Evolutionary conservation across 2,329 filamentous ascomycete species (phyloP).

Genomic region (Fusarium globosum): DNA sequence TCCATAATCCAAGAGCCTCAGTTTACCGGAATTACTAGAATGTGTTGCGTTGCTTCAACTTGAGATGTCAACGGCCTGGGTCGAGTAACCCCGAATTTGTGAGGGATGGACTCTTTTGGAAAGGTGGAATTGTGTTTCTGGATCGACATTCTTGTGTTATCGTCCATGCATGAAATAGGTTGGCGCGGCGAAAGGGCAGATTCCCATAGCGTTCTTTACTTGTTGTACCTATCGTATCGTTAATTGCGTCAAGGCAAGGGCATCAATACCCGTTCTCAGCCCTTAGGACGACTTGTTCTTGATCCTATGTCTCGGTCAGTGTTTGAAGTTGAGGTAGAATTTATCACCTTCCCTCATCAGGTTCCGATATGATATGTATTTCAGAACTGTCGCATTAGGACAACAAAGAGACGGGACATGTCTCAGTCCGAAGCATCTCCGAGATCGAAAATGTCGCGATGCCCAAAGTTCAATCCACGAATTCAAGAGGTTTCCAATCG

Average conservation of each 20-base stretch:
- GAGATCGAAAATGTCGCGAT: not conserved
- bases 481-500: not conserved
- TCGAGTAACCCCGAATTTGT: not conserved
- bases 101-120: slow-evolving; percentile 3
- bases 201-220: slow-evolving; percentile 41
- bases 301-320: not conserved
- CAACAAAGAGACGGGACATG: not conserved
- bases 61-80: not conserved
- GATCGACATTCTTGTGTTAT: slow-evolving; percentile 18
- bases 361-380: not conserved
- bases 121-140: slow-evolving; percentile 29
- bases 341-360: not conserved
- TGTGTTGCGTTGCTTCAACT: not conserved
- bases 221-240: slow-evolving; percentile 26
- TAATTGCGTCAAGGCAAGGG: slow-evolving; percentile 11
- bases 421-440: not conserved
- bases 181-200: slow-evolving; percentile 42
- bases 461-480: not conserved
- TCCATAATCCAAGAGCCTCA: not conserved
- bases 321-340: not conserved
- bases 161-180: slow-evolving; percentile 37
- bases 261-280: slow-evolving; percentile 6
- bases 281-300: not conserved
- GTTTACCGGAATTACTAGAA: not conserved
- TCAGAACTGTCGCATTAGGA: not conserved